Base-by-base conservation (phyloP, 2,329 filamentous ascomycete species). In the Aspergillus terreus region DNA sequence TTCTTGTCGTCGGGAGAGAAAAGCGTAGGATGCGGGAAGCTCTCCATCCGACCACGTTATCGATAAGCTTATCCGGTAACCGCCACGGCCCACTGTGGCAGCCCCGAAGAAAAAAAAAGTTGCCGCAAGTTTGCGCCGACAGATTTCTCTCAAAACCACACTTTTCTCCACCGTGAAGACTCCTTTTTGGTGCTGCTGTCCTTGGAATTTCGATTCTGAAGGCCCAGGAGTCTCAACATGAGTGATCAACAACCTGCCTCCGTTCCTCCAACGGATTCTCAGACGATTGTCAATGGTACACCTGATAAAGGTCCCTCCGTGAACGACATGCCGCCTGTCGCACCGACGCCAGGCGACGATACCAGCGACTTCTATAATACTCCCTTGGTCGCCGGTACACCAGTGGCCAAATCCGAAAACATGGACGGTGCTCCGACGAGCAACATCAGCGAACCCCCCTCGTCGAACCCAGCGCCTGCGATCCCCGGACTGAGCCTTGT, bases 281-380 rank as follows among this genome's bases (percentile, higher is more conserved):
- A 57, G 43, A 55, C 49, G 21, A 44, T 15, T 45, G 42, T 47
- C 25, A 51, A 46, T 10, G 65, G 66, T 12, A 60, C 47, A 9
- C 60, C 62, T 25, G 47, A 56, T 14, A 67, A 69, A 48, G 61
- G 53, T 44, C 55, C 67, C 45, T 60, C 57, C 50, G 57, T 56
- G 44, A 62, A 55, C 41, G 64, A 70, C 47, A 62, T 60, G 55
- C 64, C 63, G 58, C 61, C 67, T 45, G 54, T 65, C 50, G 54
- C 62, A 51, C 60, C 57, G 51, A 66, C 67, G 17, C 65, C 61
- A 7, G 57, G 56, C 17, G 72, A 72, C 50, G 66, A 71, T 60
- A 69, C 63, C 46, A 74, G 69, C 52, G 70, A 74, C 60, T 73
- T 74, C 42, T 74, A 74, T 61, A 72, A 71, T 48, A 73, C 71